Evolutionary conservation across 441 rosid genomes (phyloP).

Genomic region (Bocquillonia castaneifolia): DNA sequence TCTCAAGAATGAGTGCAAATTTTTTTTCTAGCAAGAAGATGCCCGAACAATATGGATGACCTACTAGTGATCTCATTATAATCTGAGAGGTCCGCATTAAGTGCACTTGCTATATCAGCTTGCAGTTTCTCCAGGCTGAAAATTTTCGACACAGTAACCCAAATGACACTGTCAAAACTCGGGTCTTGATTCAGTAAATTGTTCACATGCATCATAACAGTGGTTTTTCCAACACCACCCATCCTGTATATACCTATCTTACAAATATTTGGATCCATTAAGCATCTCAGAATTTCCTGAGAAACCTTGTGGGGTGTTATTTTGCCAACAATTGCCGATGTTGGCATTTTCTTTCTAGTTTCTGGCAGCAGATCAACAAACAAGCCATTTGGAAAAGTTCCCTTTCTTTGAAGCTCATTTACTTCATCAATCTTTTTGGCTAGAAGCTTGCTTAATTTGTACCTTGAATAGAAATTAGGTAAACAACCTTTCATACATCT

Average conservation of each 20-base stretch:
- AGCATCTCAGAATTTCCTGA: slow-evolving; percentile 13
- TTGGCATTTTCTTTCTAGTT: slow-evolving; percentile 13
- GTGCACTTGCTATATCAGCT: slow-evolving; percentile 18
- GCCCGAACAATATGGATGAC: slow-evolving; percentile 13
- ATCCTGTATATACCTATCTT: slow-evolving; percentile 25
- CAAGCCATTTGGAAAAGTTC: slow-evolving; percentile 22
- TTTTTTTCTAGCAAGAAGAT: slow-evolving; percentile 3
- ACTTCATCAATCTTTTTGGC: slow-evolving; percentile 12
- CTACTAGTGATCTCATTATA: slow-evolving; percentile 8
- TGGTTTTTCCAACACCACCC: slow-evolving; percentile 30
- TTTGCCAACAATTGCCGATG: slow-evolving; percentile 4
- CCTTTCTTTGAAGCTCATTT: slow-evolving; percentile 11
- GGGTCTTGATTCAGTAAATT: slow-evolving; percentile 11
- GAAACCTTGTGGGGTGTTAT: slow-evolving; percentile 13
- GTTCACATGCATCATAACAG: slow-evolving; percentile 23
- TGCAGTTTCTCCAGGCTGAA: slow-evolving; percentile 16
- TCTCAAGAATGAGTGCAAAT: slow-evolving; percentile 22
- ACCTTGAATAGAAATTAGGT: slow-evolving; percentile 19
- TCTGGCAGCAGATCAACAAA: slow-evolving; percentile 12
- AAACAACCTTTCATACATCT: slow-evolving; percentile 18
- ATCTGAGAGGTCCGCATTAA: slow-evolving; percentile 7
- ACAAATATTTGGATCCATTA: slow-evolving; percentile 5
- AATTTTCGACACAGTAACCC: slow-evolving; percentile 22
- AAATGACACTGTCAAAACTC: slow-evolving; percentile 21
- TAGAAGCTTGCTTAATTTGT: slow-evolving; percentile 16